Conservation (phyloP, 768 basidiomycete species). For the Suillus ampliporus region DNA sequence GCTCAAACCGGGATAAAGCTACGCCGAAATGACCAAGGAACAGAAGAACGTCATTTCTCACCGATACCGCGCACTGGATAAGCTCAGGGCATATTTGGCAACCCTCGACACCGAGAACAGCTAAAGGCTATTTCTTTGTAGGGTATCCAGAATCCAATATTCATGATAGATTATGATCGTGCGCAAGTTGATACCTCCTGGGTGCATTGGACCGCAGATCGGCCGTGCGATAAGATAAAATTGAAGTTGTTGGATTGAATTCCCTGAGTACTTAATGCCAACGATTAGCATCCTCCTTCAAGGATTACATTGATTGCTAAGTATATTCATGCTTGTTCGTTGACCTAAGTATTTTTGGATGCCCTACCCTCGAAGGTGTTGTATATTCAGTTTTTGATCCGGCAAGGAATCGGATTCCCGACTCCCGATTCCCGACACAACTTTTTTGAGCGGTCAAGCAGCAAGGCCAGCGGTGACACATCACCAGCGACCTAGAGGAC, state of each 20-base stretch:
- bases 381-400: slow-evolving; percentile 6
- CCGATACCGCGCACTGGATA: slow-evolving; percentile 65
- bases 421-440: slow-evolving; percentile 6
- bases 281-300: neutral
- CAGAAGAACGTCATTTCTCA: slow-evolving; percentile 73
- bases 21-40: slow-evolving; percentile 68
- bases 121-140: neutral
- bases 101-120: slow-evolving; percentile 16
- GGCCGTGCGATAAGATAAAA: neutral
- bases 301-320: neutral
- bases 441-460: neutral
- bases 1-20: slow-evolving; percentile 41
- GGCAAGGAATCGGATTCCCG: slow-evolving; percentile 1
- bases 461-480: neutral
- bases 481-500: neutral
- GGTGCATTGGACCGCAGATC: neutral
- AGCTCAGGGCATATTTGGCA: slow-evolving; percentile 51
- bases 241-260: neutral
- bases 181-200: too few species aligned
- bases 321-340: too few species aligned
- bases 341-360: too few species aligned
- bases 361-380: neutral
- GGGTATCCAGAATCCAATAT: neutral
- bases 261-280: neutral
- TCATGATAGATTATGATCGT: neutral